These are phyloP conservation scores for Xylaria bambusicola DNA, from an alignment of 495 filamentous ascomycete species.

Conservation along the genomic window DNA sequence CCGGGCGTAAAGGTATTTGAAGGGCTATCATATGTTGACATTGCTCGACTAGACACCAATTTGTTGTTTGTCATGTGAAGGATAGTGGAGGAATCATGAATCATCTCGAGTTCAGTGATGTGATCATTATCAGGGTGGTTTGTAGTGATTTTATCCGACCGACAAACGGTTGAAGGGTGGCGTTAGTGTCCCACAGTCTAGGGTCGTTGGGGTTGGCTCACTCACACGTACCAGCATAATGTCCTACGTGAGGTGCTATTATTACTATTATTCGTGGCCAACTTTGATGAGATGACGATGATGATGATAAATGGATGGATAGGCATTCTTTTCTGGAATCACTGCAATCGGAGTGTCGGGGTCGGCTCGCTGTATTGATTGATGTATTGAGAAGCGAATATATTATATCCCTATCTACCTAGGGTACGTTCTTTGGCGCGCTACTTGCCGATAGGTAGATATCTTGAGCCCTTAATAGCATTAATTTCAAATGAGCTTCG, in stretches of 20 bases:
- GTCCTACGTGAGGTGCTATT: neutral
- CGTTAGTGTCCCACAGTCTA: slow-evolving; percentile 1
- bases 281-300: slow-evolving; percentile 13
- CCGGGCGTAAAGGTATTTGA: slow-evolving; percentile 6
- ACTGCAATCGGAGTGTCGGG: neutral
- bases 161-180: slow-evolving; percentile 3
- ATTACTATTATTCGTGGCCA: slow-evolving; percentile 6
- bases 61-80: slow-evolving; percentile 54
- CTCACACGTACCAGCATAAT: slow-evolving; percentile 6
- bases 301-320: neutral
- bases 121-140: slow-evolving; percentile 5
- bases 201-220: neutral
- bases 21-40: slow-evolving; percentile 31
- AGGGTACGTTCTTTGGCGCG: neutral
- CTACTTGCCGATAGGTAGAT: neutral
- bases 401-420: neutral
- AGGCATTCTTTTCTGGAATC: neutral
- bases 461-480: too few species aligned
- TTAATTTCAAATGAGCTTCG: too few species aligned
- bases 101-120: neutral
- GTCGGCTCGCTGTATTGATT: slow-evolving; percentile 5
- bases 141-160: slow-evolving; percentile 9
- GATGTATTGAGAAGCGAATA: neutral
- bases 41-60: slow-evolving; percentile 46
- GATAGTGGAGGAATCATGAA: neutral